These are phyloP conservation scores for Bruguiera hainesii DNA, from an alignment of 441 rosid species.

Conservation along the genomic window DNA sequence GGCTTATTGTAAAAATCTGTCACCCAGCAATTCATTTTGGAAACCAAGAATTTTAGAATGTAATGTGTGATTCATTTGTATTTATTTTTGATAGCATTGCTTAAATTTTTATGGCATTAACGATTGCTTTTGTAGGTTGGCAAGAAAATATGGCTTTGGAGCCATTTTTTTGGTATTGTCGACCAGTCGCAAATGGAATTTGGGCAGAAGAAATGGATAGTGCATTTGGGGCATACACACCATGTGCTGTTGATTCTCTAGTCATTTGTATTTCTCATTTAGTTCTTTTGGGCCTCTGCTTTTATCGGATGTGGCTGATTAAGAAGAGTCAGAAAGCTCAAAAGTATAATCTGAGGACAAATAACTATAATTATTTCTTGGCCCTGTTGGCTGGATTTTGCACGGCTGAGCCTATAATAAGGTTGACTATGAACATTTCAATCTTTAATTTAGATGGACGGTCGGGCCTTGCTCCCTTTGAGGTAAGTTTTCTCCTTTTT, in stretches of 20 bases:
- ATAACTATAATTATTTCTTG: slow-evolving; percentile 51
- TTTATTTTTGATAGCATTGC: not conserved
- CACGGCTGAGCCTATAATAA: slow-evolving; percentile 64
- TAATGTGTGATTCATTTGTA: slow-evolving; percentile 9
- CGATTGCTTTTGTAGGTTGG: slow-evolving; percentile 11
- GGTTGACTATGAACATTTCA: slow-evolving; percentile 59
- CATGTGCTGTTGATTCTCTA: slow-evolving; percentile 68
- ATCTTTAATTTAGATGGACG: slow-evolving; percentile 58
- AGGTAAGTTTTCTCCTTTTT: slow-evolving; percentile 38
- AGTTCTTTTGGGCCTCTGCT: slow-evolving; percentile 69
- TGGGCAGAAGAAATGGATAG: slow-evolving; percentile 59
- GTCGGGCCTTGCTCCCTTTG: slow-evolving; percentile 65
- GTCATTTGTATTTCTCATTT: slow-evolving; percentile 71
- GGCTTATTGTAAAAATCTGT: no score
- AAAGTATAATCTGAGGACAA: slow-evolving; percentile 59
- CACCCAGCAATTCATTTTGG: not conserved
- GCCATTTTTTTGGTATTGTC: slow-evolving; percentile 72
- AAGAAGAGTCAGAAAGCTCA: slow-evolving; percentile 46
- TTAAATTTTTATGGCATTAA: not conserved
- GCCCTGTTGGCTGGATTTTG: slow-evolving; percentile 64
- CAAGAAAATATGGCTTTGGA: slow-evolving; percentile 46
- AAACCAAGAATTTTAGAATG: not conserved
- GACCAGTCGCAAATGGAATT: slow-evolving; percentile 55
- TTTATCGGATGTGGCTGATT: slow-evolving; percentile 67
- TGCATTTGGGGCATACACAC: slow-evolving; percentile 70